Base-by-base conservation (phyloP, 805 yeast species). In the Vanderwaltozyma tropicalis region DNA sequence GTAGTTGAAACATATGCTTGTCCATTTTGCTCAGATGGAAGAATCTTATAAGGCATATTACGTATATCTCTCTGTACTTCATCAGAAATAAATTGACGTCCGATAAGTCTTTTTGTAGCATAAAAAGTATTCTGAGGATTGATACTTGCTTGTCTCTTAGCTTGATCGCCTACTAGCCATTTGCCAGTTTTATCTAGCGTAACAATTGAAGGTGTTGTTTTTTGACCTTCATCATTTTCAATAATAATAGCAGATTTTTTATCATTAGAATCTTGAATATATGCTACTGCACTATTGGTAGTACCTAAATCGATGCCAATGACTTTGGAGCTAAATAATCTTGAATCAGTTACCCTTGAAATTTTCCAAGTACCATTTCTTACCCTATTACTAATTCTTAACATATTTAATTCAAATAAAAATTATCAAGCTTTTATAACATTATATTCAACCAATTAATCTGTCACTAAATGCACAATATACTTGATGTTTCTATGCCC, bases 261-360 rank as follows among this genome's bases (percentile, higher is more conserved):
- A 39, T 80, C 65, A 10, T 44, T 43, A 2, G 61, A 48, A 37
- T 58, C 57, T 31, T 55, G 46, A 16, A 59, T 55, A 36, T 57
- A 57, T 9, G 94, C 94, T 24, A 82, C 89, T 2, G 92, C 94
- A 31, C 89, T 80, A 62, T 83, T 83, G 31, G 94, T 83, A 17
- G 94, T 83, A 20, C 94, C 94, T 40, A 83, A 61, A 59, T 83
- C 94, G 45, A 83, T 82, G 41, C 94, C 94, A 35, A 80, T 74
- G 4, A 80, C 86, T 35, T 38, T 37, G 2, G 39, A 20, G 12
- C 35, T 37, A 4, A n/a, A 12, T 31, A 16, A 30, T 4, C 38
- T 33, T 17, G 3, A 3, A 16, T 2, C 4, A 8, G 13, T 14
- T 3, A 29, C 14, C 13, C 19, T 21, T 29, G 21, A 6, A 12